A percentile compares a stretch with the other conserved stretches of the same genome.
Conservation (phyloP, 106 monocot genomes). For the Platanthera guangdongensis region DNA sequence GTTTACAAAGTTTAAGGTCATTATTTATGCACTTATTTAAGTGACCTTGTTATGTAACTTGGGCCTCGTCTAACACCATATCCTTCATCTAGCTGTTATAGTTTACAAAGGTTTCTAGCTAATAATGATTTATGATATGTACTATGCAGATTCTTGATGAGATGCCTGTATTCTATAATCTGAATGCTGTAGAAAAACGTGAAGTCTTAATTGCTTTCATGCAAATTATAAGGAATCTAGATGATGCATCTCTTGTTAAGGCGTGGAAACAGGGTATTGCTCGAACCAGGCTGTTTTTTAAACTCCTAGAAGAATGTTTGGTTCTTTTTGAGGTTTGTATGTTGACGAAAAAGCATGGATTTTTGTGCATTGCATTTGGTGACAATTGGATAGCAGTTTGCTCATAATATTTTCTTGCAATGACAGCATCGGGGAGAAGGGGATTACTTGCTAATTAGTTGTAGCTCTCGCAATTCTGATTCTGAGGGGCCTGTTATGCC, state of each 20-base stretch:
- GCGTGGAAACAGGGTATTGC: slow-evolving; percentile 98
- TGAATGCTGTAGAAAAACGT: slow-evolving; percentile 89
- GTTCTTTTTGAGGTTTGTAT: slow-evolving; percentile 82
- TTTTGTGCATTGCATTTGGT: background rate
- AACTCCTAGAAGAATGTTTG: slow-evolving; percentile 96
- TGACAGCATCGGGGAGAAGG: slow-evolving; percentile 72
- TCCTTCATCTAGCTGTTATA: background rate
- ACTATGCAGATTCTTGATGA: slow-evolving; percentile 90
- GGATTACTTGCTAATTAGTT: slow-evolving; percentile 72
- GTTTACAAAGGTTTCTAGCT: background rate
- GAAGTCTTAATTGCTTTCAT: slow-evolving; percentile 81
- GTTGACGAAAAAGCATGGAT: background rate
- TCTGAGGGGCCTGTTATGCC: slow-evolving; percentile 70
- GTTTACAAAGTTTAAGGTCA: background rate
- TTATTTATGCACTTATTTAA: background rate
- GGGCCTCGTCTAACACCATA: background rate
- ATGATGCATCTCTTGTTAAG: slow-evolving; percentile 86
- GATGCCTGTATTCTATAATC: slow-evolving; percentile 97
- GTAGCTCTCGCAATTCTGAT: slow-evolving; percentile 85
- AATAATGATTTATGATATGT: background rate
- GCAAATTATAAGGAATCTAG: slow-evolving; percentile 91
- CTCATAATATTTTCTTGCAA: background rate
- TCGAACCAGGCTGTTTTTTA: slow-evolving; percentile 93
- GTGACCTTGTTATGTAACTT: background rate
- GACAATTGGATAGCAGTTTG: background rate